Conservation (phyloP, 2,329 filamentous ascomycete genomes). For the Chrysosporium queenslandicum region DNA sequence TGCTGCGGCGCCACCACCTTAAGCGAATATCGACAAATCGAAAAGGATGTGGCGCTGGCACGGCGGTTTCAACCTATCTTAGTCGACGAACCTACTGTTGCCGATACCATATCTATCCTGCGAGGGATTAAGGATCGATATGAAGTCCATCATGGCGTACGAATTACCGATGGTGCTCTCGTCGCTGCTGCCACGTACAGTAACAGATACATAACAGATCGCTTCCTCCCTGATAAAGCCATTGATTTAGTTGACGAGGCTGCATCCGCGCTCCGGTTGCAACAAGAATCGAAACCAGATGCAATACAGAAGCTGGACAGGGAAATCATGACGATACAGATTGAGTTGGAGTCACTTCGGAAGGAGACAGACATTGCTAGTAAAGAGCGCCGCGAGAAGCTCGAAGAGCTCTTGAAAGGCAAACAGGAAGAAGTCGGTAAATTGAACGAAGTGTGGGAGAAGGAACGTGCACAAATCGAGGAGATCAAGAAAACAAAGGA, state of each 20-base stretch:
- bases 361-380: constrained; percentile 90
- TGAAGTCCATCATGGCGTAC: constrained; percentile 91
- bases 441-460: constrained; percentile 78
- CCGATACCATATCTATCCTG: constrained; percentile 89
- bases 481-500: constrained; percentile 77
- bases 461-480: constrained; percentile 76
- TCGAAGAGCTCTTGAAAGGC: constrained; percentile 64
- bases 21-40: constrained; percentile 83
- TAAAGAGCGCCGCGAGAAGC: constrained; percentile 73
- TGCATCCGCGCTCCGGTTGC: constrained; percentile 75
- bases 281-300: constrained; percentile 95
- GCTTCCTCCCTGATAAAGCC: constrained; percentile 91
- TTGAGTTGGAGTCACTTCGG: constrained; percentile 84
- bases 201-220: constrained; percentile 93
- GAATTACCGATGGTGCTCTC: constrained; percentile 83
- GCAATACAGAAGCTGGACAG: constrained; percentile 86
- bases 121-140: constrained; percentile 96
- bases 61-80: constrained; percentile 88
- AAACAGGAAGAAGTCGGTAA: constrained; percentile 67
- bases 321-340: constrained; percentile 94
- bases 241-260: constrained; percentile 96
- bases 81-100: constrained; percentile 82
- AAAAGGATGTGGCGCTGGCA: constrained; percentile 90
- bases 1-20: constrained; percentile 92
- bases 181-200: constrained; percentile 87